Conservation (phyloP, 2,329 filamentous ascomycete species). For the Colletotrichum sp. region DNA sequence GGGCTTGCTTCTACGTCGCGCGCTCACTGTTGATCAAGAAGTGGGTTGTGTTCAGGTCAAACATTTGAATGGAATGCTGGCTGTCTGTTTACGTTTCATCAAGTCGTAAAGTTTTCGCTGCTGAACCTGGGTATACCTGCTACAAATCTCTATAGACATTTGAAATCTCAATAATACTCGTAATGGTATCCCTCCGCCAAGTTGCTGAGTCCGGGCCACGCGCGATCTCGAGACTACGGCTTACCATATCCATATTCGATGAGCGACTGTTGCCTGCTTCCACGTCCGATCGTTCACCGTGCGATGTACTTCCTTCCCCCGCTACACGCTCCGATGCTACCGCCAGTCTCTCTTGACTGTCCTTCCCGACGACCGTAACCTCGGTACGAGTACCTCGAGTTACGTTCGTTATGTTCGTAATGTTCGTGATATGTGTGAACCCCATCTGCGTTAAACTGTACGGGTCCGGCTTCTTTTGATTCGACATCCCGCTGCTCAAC, state of each 20-base stretch:
- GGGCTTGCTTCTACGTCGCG: not conserved
- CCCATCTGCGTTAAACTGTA: constrained; percentile 25
- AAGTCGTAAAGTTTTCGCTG: not conserved
- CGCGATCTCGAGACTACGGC: not conserved
- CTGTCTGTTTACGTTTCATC: not conserved
- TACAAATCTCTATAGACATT: not conserved
- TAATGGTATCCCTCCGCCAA: not conserved
- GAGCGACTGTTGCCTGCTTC: not conserved
- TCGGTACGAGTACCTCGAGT: not conserved
- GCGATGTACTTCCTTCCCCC: not conserved
- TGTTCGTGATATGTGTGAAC: constrained; percentile 1
- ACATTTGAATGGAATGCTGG: not conserved
- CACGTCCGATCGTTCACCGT: not conserved
- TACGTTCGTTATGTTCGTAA: not conserved
- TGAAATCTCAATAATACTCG: not conserved
- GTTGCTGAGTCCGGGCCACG: not conserved
- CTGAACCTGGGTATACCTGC: not conserved
- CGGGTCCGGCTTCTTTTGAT: constrained; percentile 22
- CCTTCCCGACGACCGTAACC: not conserved
- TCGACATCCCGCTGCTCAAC: not conserved
- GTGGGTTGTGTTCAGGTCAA: not conserved
- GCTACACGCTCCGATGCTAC: not conserved
- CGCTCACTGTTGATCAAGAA: not conserved
- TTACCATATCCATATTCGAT: not conserved
- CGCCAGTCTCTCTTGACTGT: not conserved